Base-by-base conservation (phyloP, 2,329 filamentous ascomycete genomes). In the Penicillium sp. region DNA sequence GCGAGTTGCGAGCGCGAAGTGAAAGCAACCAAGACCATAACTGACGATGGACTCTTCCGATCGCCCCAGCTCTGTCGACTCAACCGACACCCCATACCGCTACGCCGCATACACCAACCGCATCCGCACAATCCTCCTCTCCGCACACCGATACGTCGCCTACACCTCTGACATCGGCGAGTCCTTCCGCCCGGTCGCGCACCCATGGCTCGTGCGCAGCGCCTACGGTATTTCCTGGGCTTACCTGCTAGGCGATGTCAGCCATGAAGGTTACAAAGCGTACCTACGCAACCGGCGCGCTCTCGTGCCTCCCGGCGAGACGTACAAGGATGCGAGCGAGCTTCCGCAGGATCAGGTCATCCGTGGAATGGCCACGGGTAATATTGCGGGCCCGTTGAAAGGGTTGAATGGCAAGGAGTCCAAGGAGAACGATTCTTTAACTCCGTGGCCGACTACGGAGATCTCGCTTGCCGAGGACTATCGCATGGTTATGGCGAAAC, bases 121-220 rank as follows among this genome's bases (percentile, higher is more conserved):
- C 44, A 76, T 94, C 56, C 86, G 90, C 55, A 96, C 92, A 7
- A 89, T 97, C 60, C 84, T 99, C 65, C 78, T 92, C 62, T 90
- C 89, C 14, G 92, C 92, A 4, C 94, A 97, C 67, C 87, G 94
- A 65, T 99, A 99, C 67, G 91, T 99, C 44, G 94, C 94, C 50
- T 99, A 99, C 71, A 97, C 94, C 0, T 92, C 87, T 18, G 92
- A 97, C 66, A 92, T 99, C 58, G 94, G 94, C 69, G 94, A 99
- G 73, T 95, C 89, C 0, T 99, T 99, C 74, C 85, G 94, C 2
- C 94, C 94, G 0, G 82, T 99, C 35, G 92, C 92, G 4, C 92
- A 96, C 68, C 92, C 91, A 0, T 85, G 81, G 64, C 75, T 95
- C 3, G 88, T 99, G 10, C 83, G 87, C 53, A 79, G 83, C 43